Conservation (phyloP, 78 protist species). For the Dictyostelium intermedium region DNA sequence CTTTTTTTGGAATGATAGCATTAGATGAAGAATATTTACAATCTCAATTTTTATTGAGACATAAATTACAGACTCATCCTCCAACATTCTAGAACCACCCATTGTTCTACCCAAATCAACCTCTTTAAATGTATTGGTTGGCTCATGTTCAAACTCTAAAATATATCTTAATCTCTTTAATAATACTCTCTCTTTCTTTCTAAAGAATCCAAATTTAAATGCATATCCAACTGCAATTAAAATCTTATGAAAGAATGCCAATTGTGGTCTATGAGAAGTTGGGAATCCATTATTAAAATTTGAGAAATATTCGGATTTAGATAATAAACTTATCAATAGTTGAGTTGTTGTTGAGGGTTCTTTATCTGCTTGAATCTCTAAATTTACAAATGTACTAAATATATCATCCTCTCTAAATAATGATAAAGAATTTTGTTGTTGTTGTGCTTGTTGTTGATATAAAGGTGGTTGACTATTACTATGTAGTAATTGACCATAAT, state of each 20-base stretch:
- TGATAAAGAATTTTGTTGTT: neutral
- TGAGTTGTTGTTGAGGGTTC: slow-evolving; percentile 32
- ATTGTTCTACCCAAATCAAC: slow-evolving; percentile 53
- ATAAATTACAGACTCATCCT: slow-evolving; percentile 41
- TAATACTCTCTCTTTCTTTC: slow-evolving; percentile 27
- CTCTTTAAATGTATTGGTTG: neutral
- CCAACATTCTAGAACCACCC: slow-evolving; percentile 62
- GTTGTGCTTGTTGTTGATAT: neutral
- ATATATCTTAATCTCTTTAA: slow-evolving; percentile 20
- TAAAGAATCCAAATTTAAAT: slow-evolving; percentile 72
- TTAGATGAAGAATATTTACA: slow-evolving; percentile 47
- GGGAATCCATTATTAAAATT: neutral
- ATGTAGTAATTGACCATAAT: neutral
- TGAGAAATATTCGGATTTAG: slow-evolving; percentile 25
- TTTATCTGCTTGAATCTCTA: neutral
- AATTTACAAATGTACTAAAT: slow-evolving; percentile 11
- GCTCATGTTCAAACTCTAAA: slow-evolving; percentile 28
- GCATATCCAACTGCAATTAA: slow-evolving; percentile 59
- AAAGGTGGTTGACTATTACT: neutral
- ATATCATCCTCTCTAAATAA: slow-evolving; percentile 31
- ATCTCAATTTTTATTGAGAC: slow-evolving; percentile 59
- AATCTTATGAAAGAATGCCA: slow-evolving; percentile 46
- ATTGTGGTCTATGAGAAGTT: slow-evolving; percentile 31
- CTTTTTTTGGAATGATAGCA: slow-evolving; percentile 62
- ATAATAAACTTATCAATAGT: slow-evolving; percentile 27